Evolutionary conservation across 2,329 filamentous ascomycete genomes (phyloP).

Genomic region (Fusarium sp.): DNA sequence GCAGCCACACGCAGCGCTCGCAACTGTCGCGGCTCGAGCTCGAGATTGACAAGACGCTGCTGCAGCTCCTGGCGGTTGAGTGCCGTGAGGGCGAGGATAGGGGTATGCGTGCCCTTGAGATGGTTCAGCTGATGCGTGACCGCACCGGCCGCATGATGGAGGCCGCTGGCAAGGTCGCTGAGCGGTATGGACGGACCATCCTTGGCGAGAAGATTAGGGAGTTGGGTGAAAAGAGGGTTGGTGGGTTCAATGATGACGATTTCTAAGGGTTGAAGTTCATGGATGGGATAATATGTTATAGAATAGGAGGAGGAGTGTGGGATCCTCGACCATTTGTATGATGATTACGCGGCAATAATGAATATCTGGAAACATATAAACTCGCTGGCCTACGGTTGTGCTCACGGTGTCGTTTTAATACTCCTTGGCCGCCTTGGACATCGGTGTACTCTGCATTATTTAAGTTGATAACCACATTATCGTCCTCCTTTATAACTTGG

Average conservation of each 20-base stretch:
- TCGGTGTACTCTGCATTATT: no score
- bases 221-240: slow-evolving; percentile 77
- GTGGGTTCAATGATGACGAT: slow-evolving; percentile 71
- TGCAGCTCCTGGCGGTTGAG: slow-evolving; percentile 90
- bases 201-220: slow-evolving; percentile 92
- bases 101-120: slow-evolving; percentile 93
- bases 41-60: slow-evolving; percentile 88
- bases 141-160: slow-evolving; percentile 89
- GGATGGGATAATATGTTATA: not conserved
- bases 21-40: slow-evolving; percentile 79
- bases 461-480: no score
- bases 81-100: slow-evolving; percentile 93
- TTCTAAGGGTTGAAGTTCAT: slow-evolving; percentile 21
- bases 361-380: not conserved
- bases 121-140: slow-evolving; percentile 88
- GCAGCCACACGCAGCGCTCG: slow-evolving; percentile 69
- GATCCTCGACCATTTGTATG: not conserved
- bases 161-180: slow-evolving; percentile 88
- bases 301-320: slow-evolving; percentile 3
- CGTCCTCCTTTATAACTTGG: no score
- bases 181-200: slow-evolving; percentile 82
- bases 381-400: not conserved
- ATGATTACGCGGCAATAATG: not conserved
- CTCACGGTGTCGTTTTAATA: no score
- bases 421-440: no score